Evolutionary conservation across 768 basidiomycete species (phyloP), one percentile per base, ranked within the genome.

Genomic region (Piloderma croceum): DNA sequence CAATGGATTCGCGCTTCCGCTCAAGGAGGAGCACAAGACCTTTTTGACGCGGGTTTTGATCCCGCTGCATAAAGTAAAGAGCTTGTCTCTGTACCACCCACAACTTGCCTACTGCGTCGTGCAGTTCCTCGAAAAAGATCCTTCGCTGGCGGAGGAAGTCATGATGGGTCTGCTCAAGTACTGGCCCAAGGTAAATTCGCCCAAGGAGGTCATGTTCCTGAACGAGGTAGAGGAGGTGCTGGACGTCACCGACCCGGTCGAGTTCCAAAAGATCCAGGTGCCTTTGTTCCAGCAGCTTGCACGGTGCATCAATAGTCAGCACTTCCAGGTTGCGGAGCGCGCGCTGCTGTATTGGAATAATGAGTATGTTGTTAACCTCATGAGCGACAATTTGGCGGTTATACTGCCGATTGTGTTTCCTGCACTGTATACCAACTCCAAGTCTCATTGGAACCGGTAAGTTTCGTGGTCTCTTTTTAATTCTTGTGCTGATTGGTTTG

Each of bases 121-220:
- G 1, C 96, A 98, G 63, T 99, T 97, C 70, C 64, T 98, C 47
- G 96, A 99, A 62, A 99, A 99, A 68, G 96, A 98, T 47, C 75
- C 90, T 3, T 62, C 77, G 5, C 71, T 98, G 34, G 93, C 91
- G 17, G 89, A 98, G 65, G 93, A 98, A 27, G 96, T 99, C 21
- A 86, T 98, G 68, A 68, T 92, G 50, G 96, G 96, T 15, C 71
- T 99, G n/a, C 76, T 99, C 59, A 85, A 86, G 62, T 99, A 76
- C 64, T 99, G 96, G 96, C 96, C 96, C 23, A 98, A 98, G 64
- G 96, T 99, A 53, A 98, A 99, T 63, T 91, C 89, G 24, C 93
- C 93, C 12, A 99, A 99, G 69, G 96, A 99, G 58, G 96, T 98
- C 63, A 99, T 99, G 96, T 99, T 89, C 69, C 71, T 99, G 43